Base-by-base conservation (phyloP, 106 monocot species). In the Phalaenopsis equestris region DNA sequence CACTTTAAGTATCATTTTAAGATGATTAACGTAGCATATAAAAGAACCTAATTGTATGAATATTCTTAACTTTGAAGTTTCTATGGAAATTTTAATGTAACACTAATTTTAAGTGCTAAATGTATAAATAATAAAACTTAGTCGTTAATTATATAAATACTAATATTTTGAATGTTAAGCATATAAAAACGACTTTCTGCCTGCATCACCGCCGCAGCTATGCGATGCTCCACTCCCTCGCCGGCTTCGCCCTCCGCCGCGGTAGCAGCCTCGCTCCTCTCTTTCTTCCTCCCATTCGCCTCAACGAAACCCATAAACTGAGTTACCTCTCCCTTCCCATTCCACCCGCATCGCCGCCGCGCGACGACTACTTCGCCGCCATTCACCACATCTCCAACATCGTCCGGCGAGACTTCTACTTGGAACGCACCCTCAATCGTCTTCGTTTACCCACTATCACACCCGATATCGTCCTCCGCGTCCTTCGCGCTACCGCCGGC, bases 371-470 rank as follows among this genome's bases (percentile, higher is more conserved):
- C 85, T 98, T 92, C 87, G 92, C 92, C 2, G 81, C 85, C 15
- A 82, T 98, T 42, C 84, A 92, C 83, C 94, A 94, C 91, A 84
- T 98, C 79, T 86, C 98, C 64, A 76, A 83, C 87, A 87, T 98
- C 80, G 94, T 98, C 58, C 92, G 87, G 8, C 83, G 68, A 38
- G 98, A 98, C 84, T 84, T 80, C 87, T 98, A 89, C 89, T 87
- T 98, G 15, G 98, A 98, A 83, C 98, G 98, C 58, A 98, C 98
- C 38, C 92, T 98, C 36, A 82, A 86, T 75, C 89, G 88, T 48
- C 89, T 98, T 73, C 87, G 87, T n/a, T 86, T 87, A 74, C 87
- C 90, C 16, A 65, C 85, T 42, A 81, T 84, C 57, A 87, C 92
- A 30, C 75, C 92, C n/a, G 90, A 94, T 81, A 79, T 94, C 76